phyloP scores from a whole-genome alignment of 2,329 filamentous ascomycete species.

The Mariannaea elegans region DNA sequence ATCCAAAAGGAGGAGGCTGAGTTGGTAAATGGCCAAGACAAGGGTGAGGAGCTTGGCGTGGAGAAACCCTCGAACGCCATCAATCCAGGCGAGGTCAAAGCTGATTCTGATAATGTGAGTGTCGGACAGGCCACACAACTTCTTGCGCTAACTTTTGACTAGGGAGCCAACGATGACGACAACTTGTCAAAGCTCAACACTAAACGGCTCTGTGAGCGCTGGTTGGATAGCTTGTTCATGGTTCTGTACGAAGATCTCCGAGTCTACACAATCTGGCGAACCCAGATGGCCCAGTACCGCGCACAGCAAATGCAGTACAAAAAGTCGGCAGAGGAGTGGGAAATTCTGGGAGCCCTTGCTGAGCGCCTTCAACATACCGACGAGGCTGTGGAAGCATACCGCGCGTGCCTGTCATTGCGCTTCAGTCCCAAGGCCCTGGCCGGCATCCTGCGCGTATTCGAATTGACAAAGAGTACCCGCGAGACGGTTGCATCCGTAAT shows the following conservation, averaged over 20 bases:
- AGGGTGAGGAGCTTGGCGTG: constrained; percentile 58
- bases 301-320: constrained; percentile 95
- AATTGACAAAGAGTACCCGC: constrained; percentile 79
- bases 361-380: constrained; percentile 92
- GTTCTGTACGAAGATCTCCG: constrained; percentile 97
- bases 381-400: constrained; percentile 92
- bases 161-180: constrained; percentile 73
- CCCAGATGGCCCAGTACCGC: constrained; percentile 94
- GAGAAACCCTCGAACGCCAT: constrained; percentile 85
- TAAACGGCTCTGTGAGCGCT: constrained; percentile 95
- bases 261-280: constrained; percentile 99
- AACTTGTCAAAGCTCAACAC: constrained; percentile 93
- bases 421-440: constrained; percentile 94
- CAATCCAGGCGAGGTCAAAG: constrained; percentile 79
- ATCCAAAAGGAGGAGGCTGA: constrained; percentile 35
- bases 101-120: constrained; percentile 75
- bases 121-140: constrained; percentile 27
- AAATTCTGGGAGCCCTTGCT: constrained; percentile 92
- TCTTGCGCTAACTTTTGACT: constrained; percentile 7
- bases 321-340: constrained; percentile 97
- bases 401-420: constrained; percentile 83
- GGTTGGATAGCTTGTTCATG: constrained; percentile 99
- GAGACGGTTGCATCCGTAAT: constrained; percentile 88
- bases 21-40: constrained; percentile 41
- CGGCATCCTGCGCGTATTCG: constrained; percentile 82